Base-by-base conservation (phyloP, 768 basidiomycete genomes). In the Termitomyces sp. region DNA sequence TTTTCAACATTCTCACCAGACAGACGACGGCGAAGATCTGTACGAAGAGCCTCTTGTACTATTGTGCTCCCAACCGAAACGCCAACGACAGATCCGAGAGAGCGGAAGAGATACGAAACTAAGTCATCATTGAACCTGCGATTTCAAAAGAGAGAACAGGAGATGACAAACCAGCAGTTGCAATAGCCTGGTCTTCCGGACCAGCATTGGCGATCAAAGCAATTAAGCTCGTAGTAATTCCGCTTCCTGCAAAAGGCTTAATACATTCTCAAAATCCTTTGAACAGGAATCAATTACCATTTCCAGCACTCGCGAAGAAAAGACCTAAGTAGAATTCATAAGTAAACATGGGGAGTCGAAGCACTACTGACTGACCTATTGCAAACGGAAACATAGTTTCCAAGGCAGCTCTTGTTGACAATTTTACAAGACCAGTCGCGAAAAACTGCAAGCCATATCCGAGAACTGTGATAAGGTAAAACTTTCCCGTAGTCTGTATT, bases 41-140 rank as follows among this genome's bases (percentile, higher is more conserved):
- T 70, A 1, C 83, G 74, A 14, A 87, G 71, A 0, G 74, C 75
- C 41, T 73, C 69, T 65, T 86, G 84, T 0, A 83, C 69, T n/a
- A 86, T 63, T 0, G 84, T 80, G 53, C 82, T 84, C 4, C 80
- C 80, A 0, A 82, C 66, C 0, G 84, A 83, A 1, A 86, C 63
- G 1, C 83, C 82, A 24, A 85, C 68, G 8, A 86, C 82, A 1
- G 77, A 77, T 2, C 85, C 85, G 13, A 86, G 65, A 2, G 84
- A 85, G 36, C 85, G 81, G 73, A 86, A 86, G 36, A 87, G 82
- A 65, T 85, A 86, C 0, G 83, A 85, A 1, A 82, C 85, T 84
- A 20, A 10, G 12, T 8, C 1, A 18, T 16, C 13, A 12, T 32
- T 16, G n/a, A n/a, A 41, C 16, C 18, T 27, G 13, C 31, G 13